Evolutionary conservation across 768 basidiomycete genomes (phyloP).

Genomic region (Imleria badia): DNA sequence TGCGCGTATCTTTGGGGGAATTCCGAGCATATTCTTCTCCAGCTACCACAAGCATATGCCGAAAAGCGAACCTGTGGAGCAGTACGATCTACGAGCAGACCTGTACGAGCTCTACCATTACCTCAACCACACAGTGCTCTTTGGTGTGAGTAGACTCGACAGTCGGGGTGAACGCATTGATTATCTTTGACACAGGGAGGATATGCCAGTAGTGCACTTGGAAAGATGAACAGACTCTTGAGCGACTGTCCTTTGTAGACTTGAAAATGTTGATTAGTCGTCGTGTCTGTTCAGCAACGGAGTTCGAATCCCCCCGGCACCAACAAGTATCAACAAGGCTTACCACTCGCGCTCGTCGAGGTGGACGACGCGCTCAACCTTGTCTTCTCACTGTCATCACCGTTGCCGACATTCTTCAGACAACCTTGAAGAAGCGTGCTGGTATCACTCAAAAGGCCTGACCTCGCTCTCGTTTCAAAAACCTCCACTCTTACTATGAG

Average conservation of each 20-base stretch:
- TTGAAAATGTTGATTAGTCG: slow-evolving; percentile 15
- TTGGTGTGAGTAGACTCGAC: slow-evolving; percentile 54
- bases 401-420: neutral
- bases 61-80: slow-evolving; percentile 61
- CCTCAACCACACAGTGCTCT: slow-evolving; percentile 76
- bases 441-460: neutral
- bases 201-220: slow-evolving; percentile 55
- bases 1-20: slow-evolving; percentile 77
- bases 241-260: slow-evolving; percentile 30
- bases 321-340: slow-evolving; percentile 31
- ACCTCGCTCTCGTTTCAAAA: neutral
- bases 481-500: slow-evolving; percentile 21
- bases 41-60: slow-evolving; percentile 64
- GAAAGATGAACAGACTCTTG: slow-evolving; percentile 46
- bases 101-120: slow-evolving; percentile 84
- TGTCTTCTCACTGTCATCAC: slow-evolving; percentile 15
- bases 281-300: slow-evolving; percentile 1
- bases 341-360: slow-evolving; percentile 22
- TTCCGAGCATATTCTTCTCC: slow-evolving; percentile 60
- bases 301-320: slow-evolving; percentile 7
- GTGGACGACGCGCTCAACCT: slow-evolving; percentile 18
- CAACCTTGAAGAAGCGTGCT: neutral
- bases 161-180: neutral
- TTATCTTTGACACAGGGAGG: slow-evolving; percentile 33
- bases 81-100: slow-evolving; percentile 63